These are phyloP conservation scores for Stentor roeselii DNA, from an alignment of 73 alveolate genomes.

Conservation along the genomic window DNA sequence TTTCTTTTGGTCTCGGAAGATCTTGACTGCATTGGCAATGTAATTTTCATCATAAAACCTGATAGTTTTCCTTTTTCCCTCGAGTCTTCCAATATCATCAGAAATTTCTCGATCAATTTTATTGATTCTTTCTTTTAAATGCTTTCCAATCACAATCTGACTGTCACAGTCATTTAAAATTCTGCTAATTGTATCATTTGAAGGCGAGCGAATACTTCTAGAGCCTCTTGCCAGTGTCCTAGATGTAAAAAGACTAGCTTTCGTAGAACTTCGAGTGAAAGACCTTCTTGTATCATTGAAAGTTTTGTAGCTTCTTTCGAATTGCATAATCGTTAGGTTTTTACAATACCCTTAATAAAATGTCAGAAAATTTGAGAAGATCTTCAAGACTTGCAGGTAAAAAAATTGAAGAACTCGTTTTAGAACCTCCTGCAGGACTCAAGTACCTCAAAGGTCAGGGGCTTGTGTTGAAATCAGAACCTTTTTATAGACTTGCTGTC, in stretches of 20 bases:
- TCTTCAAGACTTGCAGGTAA: too few species aligned
- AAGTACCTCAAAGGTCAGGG: not conserved
- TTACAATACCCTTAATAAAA: too few species aligned
- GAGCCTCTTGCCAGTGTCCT: too few species aligned
- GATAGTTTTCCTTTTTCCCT: not conserved
- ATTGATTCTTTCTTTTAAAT: not conserved
- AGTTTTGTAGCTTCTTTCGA: too few species aligned
- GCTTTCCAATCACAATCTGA: not conserved
- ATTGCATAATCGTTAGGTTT: too few species aligned
- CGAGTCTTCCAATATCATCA: not conserved
- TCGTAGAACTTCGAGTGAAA: too few species aligned
- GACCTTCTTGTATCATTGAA: too few species aligned
- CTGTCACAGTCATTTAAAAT: not conserved
- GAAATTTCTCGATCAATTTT: not conserved
- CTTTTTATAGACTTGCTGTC: not conserved
- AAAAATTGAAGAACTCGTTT: too few species aligned
- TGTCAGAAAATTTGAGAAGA: too few species aligned
- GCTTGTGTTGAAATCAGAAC: not conserved
- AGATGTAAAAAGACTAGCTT: too few species aligned
- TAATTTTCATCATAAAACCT: not conserved
- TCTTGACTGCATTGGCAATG: not conserved
- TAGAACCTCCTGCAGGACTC: not conserved
- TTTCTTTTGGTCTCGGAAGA: not conserved
- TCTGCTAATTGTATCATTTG: too few species aligned
- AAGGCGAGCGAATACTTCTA: too few species aligned